Conservation (phyloP, 768 basidiomycete species). For the Russula earlei region DNA sequence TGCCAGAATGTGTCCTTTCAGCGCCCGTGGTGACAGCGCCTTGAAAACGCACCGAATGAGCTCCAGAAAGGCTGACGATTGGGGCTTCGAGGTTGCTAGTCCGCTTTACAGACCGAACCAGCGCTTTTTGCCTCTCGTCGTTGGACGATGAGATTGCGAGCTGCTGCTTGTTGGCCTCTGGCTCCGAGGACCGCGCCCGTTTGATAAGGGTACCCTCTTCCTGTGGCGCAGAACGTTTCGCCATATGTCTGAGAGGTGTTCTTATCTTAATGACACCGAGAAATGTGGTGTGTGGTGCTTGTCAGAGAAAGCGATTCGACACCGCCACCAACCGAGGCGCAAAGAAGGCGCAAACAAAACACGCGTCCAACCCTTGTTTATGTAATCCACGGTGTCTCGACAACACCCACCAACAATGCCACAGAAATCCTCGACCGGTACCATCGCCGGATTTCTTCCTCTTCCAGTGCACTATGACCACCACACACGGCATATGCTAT, state of each 20-base stretch:
- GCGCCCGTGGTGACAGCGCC: not conserved
- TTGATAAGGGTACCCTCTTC: slow-evolving; percentile 52
- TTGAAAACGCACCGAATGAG: slow-evolving; percentile 60
- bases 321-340: not conserved
- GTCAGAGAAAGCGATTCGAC: not conserved
- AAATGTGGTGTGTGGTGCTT: not conserved
- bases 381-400: not conserved
- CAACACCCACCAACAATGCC: too few relatives aligned
- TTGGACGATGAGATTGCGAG: slow-evolving; percentile 68
- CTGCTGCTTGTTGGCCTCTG: slow-evolving; percentile 44
- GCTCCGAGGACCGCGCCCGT: slow-evolving; percentile 41
- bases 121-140: slow-evolving; percentile 66
- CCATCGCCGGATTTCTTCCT: slow-evolving; percentile 40
- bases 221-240: slow-evolving; percentile 58
- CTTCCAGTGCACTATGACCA: slow-evolving; percentile 34
- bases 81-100: slow-evolving; percentile 90
- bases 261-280: not conserved
- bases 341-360: not conserved
- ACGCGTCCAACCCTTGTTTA: not conserved
- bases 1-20: slow-evolving; percentile 22
- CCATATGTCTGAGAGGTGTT: slow-evolving; percentile 31
- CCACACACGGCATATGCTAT: slow-evolving; percentile 59
- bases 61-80: slow-evolving; percentile 82
- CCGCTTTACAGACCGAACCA: slow-evolving; percentile 77
- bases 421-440: not conserved